Evolutionary conservation across 768 basidiomycete genomes (phyloP).

Genomic region (Rhodocollybia butyracea): DNA sequence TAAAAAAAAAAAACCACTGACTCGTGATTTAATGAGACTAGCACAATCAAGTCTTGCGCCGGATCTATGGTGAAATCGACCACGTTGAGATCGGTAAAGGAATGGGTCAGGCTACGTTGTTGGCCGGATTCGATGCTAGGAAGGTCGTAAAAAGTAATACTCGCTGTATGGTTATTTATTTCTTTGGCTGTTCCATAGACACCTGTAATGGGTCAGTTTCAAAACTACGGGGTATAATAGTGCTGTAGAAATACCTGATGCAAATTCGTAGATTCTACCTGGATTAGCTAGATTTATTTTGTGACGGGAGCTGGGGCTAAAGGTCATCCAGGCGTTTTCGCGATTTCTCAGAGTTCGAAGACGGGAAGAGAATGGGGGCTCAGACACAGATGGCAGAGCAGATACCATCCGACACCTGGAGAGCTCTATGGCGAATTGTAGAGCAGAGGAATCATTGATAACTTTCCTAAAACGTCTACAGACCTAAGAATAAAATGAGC

Average conservation of each 20-base stretch:
- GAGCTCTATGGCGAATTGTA: constrained; percentile 51
- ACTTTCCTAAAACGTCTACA: constrained; percentile 34
- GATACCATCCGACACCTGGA: constrained; percentile 42
- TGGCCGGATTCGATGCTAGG: constrained; percentile 29
- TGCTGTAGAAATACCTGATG: constrained; percentile 19
- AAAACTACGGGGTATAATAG: neutral
- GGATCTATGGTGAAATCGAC: constrained; percentile 61
- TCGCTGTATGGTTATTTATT: constrained; percentile 24
- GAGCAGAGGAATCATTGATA: constrained; percentile 38
- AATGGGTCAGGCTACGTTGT: constrained; percentile 40
- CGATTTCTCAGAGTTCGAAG: constrained; percentile 37
- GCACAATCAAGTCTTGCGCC: constrained; percentile 48
- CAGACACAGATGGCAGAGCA: constrained; percentile 25
- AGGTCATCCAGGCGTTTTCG: constrained; percentile 46
- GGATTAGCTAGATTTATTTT: constrained; percentile 38
- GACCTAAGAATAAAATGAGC: constrained; percentile 25
- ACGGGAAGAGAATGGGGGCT: constrained; percentile 35
- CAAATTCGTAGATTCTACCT: constrained; percentile 49
- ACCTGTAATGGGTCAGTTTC: constrained; percentile 18
- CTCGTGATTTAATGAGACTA: constrained; percentile 42
- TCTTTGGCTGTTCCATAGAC: constrained; percentile 49
- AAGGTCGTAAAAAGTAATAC: constrained; percentile 44
- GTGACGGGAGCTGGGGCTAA: constrained; percentile 35
- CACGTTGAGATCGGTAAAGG: constrained; percentile 38
- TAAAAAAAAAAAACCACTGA: constrained; percentile 14